These are phyloP conservation scores for Nicotiana noctiflora DNA, from an alignment of 257 asterid species.

Conservation along the genomic window DNA sequence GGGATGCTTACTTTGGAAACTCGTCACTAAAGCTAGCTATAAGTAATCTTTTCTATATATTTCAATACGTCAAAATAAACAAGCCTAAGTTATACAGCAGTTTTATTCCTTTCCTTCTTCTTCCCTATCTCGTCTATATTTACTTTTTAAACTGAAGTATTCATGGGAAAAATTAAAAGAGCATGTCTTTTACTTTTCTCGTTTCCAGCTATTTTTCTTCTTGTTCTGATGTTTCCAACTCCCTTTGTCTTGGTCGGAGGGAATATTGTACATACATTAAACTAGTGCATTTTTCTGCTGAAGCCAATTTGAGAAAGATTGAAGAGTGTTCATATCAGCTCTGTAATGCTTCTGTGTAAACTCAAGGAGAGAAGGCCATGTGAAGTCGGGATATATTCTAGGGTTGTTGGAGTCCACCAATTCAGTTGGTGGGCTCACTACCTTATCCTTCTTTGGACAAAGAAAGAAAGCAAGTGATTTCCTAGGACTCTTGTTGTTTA, in stretches of 20 bases:
- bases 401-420: conserved; percentile 71
- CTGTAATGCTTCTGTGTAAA: conserved; percentile 89
- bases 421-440: conserved; percentile 76
- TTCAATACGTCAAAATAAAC: not conserved
- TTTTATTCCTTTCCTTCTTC: not conserved
- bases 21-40: not conserved
- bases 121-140: conserved; percentile 8
- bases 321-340: conserved; percentile 89
- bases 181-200: not conserved
- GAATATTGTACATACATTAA: not conserved
- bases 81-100: not conserved
- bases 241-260: not conserved
- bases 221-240: not conserved
- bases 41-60: not conserved
- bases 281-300: not conserved
- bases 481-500: conserved; percentile 63
- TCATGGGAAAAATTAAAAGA: not conserved
- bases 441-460: conserved; percentile 75
- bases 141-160: not conserved
- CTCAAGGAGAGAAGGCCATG: conserved; percentile 63
- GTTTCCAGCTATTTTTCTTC: not conserved
- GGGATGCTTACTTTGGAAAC: conserved; percentile 1
- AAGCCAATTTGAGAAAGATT: conserved; percentile 58
- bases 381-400: conserved; percentile 71
- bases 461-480: conserved; percentile 89